Evolutionary conservation across 305 asterid genomes (phyloP), one percentile per base, ranked within the genome.

Genomic region (Solanum hybrid): DNA sequence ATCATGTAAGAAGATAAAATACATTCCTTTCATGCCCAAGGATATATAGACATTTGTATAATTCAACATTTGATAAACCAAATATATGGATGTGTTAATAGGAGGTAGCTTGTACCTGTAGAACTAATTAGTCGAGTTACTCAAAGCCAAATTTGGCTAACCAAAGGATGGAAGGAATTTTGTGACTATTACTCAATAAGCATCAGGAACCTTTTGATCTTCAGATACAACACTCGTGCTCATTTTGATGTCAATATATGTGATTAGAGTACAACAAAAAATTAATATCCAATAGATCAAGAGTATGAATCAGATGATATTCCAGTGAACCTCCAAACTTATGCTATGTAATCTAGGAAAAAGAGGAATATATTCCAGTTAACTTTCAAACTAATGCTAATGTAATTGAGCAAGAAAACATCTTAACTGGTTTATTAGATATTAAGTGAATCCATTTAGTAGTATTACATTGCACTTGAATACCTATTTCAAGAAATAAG

Each of bases 201-300:
- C 11, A 13, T 46, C 3, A 29, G n/a, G 4, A 28, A 37, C 64
- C 11, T 80, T 80, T 80, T 80, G 64, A 24, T 37, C 34, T 37
- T 80, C 33, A 10, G 31, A 80, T 37, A 80, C 64, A n/a, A 80
- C 8, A 20, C n/a, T 13, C n/a, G 57, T 80, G 42, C 86, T 29
- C 12, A 39, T 80, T 80, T 94, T 33, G 9, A 81, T 51, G 95
- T 94, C 40, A 16, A 33, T 16, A 90, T 93, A 40, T 93, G 80
- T 88, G 91, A 92, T 42, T n/a, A 4, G 6, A 76, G 88, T 29
- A 91, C 92, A 90, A 90, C 2, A 88, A 51, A 80, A 37, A 24
- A 12, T 37, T 51, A 80, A 37, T 80, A 80, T 13, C 86, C n/a
- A 11, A 11, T 26, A 57, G 24, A 57, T 18, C 69, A 57, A 20